These are phyloP conservation scores for Dioszegia aurantiaca DNA, from an alignment of 768 basidiomycete species.

Conservation along the genomic window DNA sequence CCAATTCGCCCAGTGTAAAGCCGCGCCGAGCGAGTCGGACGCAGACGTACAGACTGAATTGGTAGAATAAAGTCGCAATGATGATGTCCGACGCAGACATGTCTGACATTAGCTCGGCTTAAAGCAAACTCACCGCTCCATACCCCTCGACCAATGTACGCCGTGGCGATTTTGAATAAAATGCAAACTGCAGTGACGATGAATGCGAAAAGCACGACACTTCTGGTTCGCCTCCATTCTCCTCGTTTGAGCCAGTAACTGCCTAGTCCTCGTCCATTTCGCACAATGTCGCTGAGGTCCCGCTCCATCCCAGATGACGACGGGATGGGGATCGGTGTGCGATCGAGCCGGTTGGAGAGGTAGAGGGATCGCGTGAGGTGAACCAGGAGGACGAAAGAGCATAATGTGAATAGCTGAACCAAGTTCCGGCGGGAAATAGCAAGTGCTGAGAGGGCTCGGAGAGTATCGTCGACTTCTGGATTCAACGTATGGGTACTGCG, in stretches of 20 bases:
- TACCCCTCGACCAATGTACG: slow-evolving; percentile 39
- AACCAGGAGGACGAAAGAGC: slow-evolving; percentile 71
- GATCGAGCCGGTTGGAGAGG: slow-evolving; percentile 58
- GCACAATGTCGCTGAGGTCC: slow-evolving; percentile 26
- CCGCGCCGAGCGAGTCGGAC: slow-evolving; percentile 87
- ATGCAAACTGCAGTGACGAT: slow-evolving; percentile 45
- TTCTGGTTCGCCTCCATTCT: slow-evolving; percentile 44
- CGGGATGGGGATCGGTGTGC: slow-evolving; percentile 12
- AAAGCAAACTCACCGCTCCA: slow-evolving; percentile 44
- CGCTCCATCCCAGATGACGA: slow-evolving; percentile 22
- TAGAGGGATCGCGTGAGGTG: slow-evolving; percentile 77
- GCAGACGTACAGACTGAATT: slow-evolving; percentile 83
- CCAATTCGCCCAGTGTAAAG: slow-evolving; percentile 92
- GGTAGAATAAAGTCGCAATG: slow-evolving; percentile 75
- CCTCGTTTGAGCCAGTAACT: slow-evolving; percentile 41
- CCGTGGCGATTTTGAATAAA: slow-evolving; percentile 43
- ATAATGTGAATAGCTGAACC: slow-evolving; percentile 74
- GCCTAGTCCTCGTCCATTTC: not conserved
- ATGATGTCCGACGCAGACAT: slow-evolving; percentile 72
- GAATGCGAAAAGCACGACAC: slow-evolving; percentile 48
- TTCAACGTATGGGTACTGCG: slow-evolving; percentile 56
- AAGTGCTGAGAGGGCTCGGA: slow-evolving; percentile 45
- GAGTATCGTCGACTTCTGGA: slow-evolving; percentile 22
- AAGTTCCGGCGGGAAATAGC: slow-evolving; percentile 70
- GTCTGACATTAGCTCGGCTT: slow-evolving; percentile 56